Conservation (phyloP, 2,329 filamentous ascomycete genomes). For the Fusarium sp. region DNA sequence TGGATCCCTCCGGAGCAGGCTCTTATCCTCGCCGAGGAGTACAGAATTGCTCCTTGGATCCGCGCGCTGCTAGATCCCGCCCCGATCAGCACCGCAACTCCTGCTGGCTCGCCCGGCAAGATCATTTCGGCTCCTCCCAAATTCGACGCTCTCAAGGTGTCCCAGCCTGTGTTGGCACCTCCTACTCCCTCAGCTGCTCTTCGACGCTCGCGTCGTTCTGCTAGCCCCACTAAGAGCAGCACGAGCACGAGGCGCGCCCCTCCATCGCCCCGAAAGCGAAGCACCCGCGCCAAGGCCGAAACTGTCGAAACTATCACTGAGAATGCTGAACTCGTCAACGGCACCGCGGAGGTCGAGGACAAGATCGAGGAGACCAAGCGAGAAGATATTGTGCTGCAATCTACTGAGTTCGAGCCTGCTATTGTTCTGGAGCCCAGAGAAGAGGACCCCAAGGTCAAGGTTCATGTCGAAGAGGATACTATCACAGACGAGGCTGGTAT, state of each 20-base stretch:
- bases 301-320: conserved; percentile 48
- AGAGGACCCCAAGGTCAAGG: conserved; percentile 71
- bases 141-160: conserved; percentile 68
- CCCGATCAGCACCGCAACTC: conserved; percentile 73
- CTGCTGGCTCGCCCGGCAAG: conserved; percentile 75
- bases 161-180: conserved; percentile 58
- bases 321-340: conserved; percentile 47
- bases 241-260: conserved; percentile 55
- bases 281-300: conserved; percentile 57
- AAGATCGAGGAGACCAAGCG: conserved; percentile 46
- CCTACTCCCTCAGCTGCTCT: conserved; percentile 60
- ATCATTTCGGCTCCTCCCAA: conserved; percentile 84
- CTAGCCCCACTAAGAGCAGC: conserved; percentile 64
- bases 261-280: conserved; percentile 67
- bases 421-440: conserved; percentile 63
- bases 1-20: conserved; percentile 92
- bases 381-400: conserved; percentile 56
- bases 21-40: conserved; percentile 85
- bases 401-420: conserved; percentile 61
- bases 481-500: conserved; percentile 65
- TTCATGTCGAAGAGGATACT: conserved; percentile 75
- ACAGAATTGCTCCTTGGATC: conserved; percentile 87
- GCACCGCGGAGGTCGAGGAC: conserved; percentile 21
- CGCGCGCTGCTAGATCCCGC: conserved; percentile 90
- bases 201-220: conserved; percentile 66